A percentile compares a stretch with the other conserved stretches of the same genome.
phyloP scores from a whole-genome alignment of 164 flowering plant genomes.

The Santalum album region DNA sequence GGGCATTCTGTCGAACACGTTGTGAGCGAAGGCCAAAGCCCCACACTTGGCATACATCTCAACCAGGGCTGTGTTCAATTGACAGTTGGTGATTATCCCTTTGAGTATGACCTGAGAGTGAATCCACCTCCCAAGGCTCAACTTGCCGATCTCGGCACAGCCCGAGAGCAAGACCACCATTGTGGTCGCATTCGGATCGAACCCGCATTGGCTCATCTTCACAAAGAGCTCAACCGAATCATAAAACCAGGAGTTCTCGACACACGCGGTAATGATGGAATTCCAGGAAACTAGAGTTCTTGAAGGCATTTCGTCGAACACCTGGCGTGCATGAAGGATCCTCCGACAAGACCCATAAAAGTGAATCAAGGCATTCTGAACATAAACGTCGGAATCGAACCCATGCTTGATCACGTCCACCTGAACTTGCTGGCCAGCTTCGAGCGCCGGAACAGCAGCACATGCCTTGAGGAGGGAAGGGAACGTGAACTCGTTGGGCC shows the following conservation, averaged over 20 bases:
- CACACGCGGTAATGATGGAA: conserved; percentile 35
- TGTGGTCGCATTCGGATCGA: conserved; percentile 52
- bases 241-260: conserved; percentile 25
- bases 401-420: conserved; percentile 38
- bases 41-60: conserved; percentile 72
- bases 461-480: conserved; percentile 55
- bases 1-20: conserved; percentile 35
- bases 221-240: conserved; percentile 29
- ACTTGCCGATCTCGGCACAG: conserved; percentile 47
- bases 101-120: conserved; percentile 43
- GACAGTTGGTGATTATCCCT: conserved; percentile 36
- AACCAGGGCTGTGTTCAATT: conserved; percentile 57
- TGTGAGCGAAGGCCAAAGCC: conserved; percentile 22
- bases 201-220: conserved; percentile 31
- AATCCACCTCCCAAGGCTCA: conserved; percentile 52
- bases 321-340: conserved; percentile 24
- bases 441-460: conserved; percentile 22
- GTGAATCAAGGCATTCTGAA: conserved; percentile 43
- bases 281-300: conserved; percentile 69
- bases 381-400: conserved; percentile 36
- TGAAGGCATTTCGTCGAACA: conserved; percentile 49
- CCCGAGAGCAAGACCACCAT: conserved; percentile 58
- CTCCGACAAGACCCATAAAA: conserved; percentile 48
- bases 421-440: conserved; percentile 41
- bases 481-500: conserved; percentile 38